Evolutionary conservation across 345 rosid species (phyloP), one percentile per base, ranked within the genome.

Genomic region (Stellera chamaejasme): DNA sequence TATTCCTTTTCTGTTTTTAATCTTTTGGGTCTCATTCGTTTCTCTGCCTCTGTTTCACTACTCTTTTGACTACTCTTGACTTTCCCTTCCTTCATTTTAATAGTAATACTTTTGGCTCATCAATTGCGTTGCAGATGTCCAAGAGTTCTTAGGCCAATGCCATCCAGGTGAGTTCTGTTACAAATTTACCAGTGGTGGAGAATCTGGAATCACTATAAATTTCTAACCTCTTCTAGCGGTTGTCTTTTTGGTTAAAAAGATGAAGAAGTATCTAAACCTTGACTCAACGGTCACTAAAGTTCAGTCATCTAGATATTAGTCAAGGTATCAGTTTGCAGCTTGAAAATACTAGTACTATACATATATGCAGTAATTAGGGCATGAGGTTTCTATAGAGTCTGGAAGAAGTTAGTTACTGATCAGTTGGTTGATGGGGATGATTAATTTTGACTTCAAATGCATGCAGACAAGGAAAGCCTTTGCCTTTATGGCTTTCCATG

Each of bases 401-500:
- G 11, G 4, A 0, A 47, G 28, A 7, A 19, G 28, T 45, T 59
- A 10, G 43, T 27, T 5, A 43, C 13, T 27, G 28, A 43, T 51
- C 13, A 45, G 4, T 52, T 53, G 58, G n/a, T 16, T 25, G 11
- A 12, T 52, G 28, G 13, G 27, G 8, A 27, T 45, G 19, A 14
- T 4, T 44, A 19, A 19, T 19, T 62, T 28, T 27, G 9, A 14
- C 2, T 62, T 46, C 19, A 19, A 45, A 46, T 63, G 36, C 23
- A 19, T 63, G 36, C 78, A 91, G 98, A 85, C 47, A 91, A 91
- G 74, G 95, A 91, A 76, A 88, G 85, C 61, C 79, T 88, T 12
- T 82, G 98, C 75, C 81, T 91, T 43, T 91, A 85, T 68, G 96
- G 95, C 27, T 78, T 74, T 44, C 95, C 98, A 2, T 77, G 69